Conservation (phyloP, 2,329 filamentous ascomycete species). For the Ampelomyces quisqualis region DNA sequence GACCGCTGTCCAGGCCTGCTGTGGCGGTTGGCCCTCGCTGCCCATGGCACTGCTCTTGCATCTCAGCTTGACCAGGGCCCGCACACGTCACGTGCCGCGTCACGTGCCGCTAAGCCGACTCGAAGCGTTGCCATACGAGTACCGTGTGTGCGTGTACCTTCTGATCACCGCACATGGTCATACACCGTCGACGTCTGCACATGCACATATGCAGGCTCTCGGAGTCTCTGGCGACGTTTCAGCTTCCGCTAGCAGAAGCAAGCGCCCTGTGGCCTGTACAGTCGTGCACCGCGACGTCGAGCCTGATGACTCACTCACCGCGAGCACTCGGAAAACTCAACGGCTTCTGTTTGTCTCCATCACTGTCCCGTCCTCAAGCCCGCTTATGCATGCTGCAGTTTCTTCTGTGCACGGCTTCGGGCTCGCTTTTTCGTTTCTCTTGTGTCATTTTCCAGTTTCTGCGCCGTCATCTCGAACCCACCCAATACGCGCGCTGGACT, state of each 20-base stretch:
- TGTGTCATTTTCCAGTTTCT: slow-evolving; percentile 6
- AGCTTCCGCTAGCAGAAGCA: slow-evolving; percentile 26
- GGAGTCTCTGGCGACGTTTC: slow-evolving; percentile 31
- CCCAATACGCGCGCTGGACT: slow-evolving; percentile 20
- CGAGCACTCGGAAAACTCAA: slow-evolving; percentile 8
- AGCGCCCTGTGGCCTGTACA: slow-evolving; percentile 19
- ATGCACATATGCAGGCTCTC: slow-evolving; percentile 21
- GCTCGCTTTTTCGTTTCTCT: neutral
- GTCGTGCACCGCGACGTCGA: slow-evolving; percentile 40
- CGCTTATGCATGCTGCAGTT: slow-evolving; percentile 13
- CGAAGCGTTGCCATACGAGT: too few relatives aligned
- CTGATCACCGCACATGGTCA: neutral
- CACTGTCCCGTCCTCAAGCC: neutral
- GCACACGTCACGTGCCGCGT: slow-evolving; percentile 15
- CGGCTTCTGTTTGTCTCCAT: neutral
- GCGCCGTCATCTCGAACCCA: slow-evolving; percentile 21
- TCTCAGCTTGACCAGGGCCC: slow-evolving; percentile 39
- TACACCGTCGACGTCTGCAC: slow-evolving; percentile 25
- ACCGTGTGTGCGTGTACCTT: slow-evolving; percentile 2
- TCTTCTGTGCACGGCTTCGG: slow-evolving; percentile 5
- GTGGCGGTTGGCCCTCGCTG: slow-evolving; percentile 31
- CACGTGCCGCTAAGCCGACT: slow-evolving; percentile 20
- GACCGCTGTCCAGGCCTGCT: slow-evolving; percentile 20
- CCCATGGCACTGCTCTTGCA: slow-evolving; percentile 6
- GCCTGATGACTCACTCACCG: slow-evolving; percentile 35